These are phyloP conservation scores for Backusella morwellensis DNA, from an alignment of 192 early-diverging fungal genomes.

Conservation along the genomic window DNA sequence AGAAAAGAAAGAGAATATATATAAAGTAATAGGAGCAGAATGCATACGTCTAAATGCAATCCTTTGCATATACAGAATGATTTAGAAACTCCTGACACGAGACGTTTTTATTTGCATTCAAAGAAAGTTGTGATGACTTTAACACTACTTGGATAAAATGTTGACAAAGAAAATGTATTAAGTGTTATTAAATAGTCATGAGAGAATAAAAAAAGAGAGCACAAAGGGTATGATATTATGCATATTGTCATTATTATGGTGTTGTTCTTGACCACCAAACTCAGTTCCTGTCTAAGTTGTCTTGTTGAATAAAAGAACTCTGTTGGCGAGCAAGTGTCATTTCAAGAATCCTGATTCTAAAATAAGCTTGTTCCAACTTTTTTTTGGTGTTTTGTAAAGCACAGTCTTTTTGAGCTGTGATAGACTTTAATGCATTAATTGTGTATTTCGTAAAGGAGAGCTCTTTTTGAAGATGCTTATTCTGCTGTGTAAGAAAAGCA, in stretches of 20 bases:
- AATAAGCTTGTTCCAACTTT: conserved; percentile 31
- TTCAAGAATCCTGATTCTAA: conserved; percentile 31
- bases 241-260: not conserved
- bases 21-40: conserved; percentile 12
- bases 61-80: conserved; percentile 13
- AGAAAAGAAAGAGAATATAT: not conserved
- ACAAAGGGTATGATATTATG: not conserved
- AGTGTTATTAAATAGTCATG: not conserved
- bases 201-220: not conserved
- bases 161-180: not conserved
- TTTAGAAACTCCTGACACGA: not conserved
- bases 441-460: conserved; percentile 29
- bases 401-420: conserved; percentile 29
- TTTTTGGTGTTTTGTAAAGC: conserved; percentile 23
- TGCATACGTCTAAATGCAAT: conserved; percentile 18
- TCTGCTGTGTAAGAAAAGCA: conserved; percentile 27
- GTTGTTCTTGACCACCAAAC: not conserved
- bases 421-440: conserved; percentile 28
- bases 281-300: conserved; percentile 13
- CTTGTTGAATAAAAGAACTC: not conserved
- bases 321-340: conserved; percentile 13
- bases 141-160: not conserved
- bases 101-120: not conserved
- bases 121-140: not conserved
- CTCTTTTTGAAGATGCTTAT: conserved; percentile 25